phyloP scores from a whole-genome alignment of 2,329 filamentous ascomycete species.

The Paramyrothecium roridum region DNA sequence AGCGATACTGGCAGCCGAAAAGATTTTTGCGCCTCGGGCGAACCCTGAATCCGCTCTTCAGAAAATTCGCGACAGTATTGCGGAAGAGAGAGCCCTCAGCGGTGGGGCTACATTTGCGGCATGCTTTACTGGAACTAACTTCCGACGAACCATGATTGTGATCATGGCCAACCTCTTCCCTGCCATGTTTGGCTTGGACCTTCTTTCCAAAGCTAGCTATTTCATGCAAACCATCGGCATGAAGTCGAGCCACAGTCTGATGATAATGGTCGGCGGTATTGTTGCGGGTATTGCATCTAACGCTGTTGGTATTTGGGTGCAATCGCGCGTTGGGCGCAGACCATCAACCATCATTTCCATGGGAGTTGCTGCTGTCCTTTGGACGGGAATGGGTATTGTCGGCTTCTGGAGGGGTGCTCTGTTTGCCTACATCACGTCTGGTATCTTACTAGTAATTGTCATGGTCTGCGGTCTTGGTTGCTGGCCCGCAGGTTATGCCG shows the following conservation, averaged over 20 bases:
- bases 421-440: constrained; percentile 1
- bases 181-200: constrained; percentile 37
- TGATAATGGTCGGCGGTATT: constrained; percentile 45
- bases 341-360: constrained; percentile 33
- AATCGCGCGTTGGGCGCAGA: constrained; percentile 37
- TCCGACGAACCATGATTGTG: constrained; percentile 32
- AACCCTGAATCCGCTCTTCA: constrained; percentile 11
- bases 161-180: constrained; percentile 36
- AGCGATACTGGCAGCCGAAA: constrained; percentile 12
- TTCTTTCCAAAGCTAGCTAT: constrained; percentile 38
- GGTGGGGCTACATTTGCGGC: constrained; percentile 32
- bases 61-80: constrained; percentile 27
- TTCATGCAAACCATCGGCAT: constrained; percentile 28
- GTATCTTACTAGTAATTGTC: constrained; percentile 35
- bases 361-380: constrained; percentile 27
- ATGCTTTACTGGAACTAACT: constrained; percentile 37
- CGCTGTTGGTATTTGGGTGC: constrained; percentile 37
- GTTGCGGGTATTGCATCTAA: constrained; percentile 42
- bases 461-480: constrained; percentile 34
- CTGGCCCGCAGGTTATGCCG: constrained; percentile 38
- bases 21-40: constrained; percentile 14
- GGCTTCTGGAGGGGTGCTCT: background rate
- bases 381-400: constrained; percentile 39
- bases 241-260: constrained; percentile 24
- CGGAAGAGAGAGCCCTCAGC: constrained; percentile 30